Evolutionary conservation across 1,139 yeast species (phyloP).

Genomic region (Magnusiomyces clavatus): DNA sequence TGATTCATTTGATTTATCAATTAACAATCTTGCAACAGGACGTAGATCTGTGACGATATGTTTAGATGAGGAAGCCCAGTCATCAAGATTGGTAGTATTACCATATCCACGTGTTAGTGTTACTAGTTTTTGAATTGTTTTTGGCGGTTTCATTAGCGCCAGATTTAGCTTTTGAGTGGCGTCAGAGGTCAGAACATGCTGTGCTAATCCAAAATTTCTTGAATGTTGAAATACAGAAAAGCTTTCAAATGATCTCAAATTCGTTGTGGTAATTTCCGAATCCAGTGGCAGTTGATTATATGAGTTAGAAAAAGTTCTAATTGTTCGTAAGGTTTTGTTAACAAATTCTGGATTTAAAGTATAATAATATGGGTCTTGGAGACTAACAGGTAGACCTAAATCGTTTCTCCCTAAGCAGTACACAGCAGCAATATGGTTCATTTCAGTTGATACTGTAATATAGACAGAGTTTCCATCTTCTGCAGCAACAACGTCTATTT

Average conservation of each 20-base stretch:
- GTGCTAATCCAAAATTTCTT: not conserved
- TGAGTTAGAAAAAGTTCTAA: not conserved
- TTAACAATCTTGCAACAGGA: too few relatives aligned
- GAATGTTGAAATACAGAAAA: constrained; percentile 4
- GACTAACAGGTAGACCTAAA: not conserved
- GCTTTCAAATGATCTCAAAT: not conserved
- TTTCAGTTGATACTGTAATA: not conserved
- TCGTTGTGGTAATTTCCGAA: not conserved
- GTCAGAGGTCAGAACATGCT: constrained; percentile 1
- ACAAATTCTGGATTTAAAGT: constrained; percentile 1
- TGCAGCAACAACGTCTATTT: constrained; percentile 2
- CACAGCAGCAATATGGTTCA: not conserved
- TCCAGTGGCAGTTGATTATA: too few relatives aligned
- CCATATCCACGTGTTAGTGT: too few relatives aligned
- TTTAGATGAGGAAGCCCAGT: too few relatives aligned
- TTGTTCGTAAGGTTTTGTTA: not conserved
- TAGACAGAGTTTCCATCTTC: not conserved
- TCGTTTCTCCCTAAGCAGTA: not conserved
- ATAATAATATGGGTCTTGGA: not conserved
- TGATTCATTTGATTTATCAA: too few relatives aligned
- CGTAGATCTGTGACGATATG: too few relatives aligned
- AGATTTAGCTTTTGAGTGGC: not conserved
- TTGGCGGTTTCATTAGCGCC: too few relatives aligned
- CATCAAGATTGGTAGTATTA: too few relatives aligned
- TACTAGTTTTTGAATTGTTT: too few relatives aligned